Evolutionary conservation across 164 flowering plant genomes (phyloP), one percentile per base, ranked within the genome.

Genomic region (Brasenia schreberi): DNA sequence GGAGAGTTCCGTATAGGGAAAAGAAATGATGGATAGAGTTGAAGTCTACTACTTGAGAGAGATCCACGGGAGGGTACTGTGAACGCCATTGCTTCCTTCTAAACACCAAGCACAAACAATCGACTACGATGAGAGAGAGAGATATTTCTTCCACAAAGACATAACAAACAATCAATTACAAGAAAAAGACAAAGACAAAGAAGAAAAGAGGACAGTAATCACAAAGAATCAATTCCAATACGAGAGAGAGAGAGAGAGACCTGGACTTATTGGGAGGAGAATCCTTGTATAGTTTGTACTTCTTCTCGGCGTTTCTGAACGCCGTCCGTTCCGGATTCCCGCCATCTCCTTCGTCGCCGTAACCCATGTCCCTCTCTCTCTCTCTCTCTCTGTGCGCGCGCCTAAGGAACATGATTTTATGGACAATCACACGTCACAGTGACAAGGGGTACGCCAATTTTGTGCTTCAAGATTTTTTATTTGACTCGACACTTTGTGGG

Each of bases 291-390:
- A 94, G 89, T 79, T 91, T 94, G 86, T 91, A 94, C 67, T 85
- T 86, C 89, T 94, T 94, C 83, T 94, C 99, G 0, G 97, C 89
- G 74, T 62, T 77, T 61, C 93, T 77, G 80, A 94, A 91, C 19
- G 95, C 96, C 0, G 96, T 87, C 42, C 88, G 78, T 70, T 89
- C 97, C 5, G 78, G 68, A 42, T 82, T 88, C 23, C 78, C 84
- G 63, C 52, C 70, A 0, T 59, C 71, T 6, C 58, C 77, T 23
- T 69, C 80, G 5, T 64, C 68, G 17, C 64, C 64, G 4, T 71
- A 74, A 44, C 89, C 68, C 43, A 70, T 70, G 18, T 65, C 72
- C 16, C 67, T 5, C 16, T 65, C 23, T 14, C 16, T 14, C 43
- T 10, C 16, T 6, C 56, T 49, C 56, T 49, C 16, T 23, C 39